Conservation (phyloP, 306 rosid genomes). For the Alnus glutinosa region DNA sequence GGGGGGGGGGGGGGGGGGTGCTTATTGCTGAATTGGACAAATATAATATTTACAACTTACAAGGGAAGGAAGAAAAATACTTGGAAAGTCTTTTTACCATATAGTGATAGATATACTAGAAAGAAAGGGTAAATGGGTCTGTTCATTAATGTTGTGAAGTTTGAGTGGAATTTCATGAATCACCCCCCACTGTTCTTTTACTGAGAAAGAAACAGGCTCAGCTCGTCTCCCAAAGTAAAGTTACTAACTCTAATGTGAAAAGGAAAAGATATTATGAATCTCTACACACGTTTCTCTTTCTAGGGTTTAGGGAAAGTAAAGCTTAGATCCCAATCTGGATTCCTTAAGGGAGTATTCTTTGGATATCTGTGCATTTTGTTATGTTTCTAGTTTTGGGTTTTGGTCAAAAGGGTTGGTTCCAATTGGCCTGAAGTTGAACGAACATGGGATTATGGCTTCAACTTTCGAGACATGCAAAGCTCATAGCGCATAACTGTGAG, state of each 20-base stretch:
- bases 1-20: too few species aligned
- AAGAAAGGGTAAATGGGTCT: neutral
- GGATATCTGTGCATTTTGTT: slow-evolving; percentile 37
- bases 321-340: slow-evolving; percentile 40
- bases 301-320: slow-evolving; percentile 68
- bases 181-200: slow-evolving; percentile 3
- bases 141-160: neutral
- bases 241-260: slow-evolving; percentile 4
- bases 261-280: slow-evolving; percentile 22
- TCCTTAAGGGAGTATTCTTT: slow-evolving; percentile 30
- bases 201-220: slow-evolving; percentile 11
- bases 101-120: neutral
- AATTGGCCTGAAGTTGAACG: slow-evolving; percentile 29
- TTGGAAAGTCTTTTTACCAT: neutral
- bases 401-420: slow-evolving; percentile 43
- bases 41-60: neutral
- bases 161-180: neutral
- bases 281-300: slow-evolving; percentile 32
- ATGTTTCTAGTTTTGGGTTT: slow-evolving; percentile 29
- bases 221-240: slow-evolving; percentile 15
- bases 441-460: slow-evolving; percentile 49
- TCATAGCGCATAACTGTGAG: slow-evolving; percentile 24
- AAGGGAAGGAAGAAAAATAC: neutral
- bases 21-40: neutral
- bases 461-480: slow-evolving; percentile 75